Percentiles rank a stretch among this genome's conserved stretches.
phyloP scores from a whole-genome alignment of 2,329 filamentous ascomycete genomes.

The Didymella glomerata region DNA sequence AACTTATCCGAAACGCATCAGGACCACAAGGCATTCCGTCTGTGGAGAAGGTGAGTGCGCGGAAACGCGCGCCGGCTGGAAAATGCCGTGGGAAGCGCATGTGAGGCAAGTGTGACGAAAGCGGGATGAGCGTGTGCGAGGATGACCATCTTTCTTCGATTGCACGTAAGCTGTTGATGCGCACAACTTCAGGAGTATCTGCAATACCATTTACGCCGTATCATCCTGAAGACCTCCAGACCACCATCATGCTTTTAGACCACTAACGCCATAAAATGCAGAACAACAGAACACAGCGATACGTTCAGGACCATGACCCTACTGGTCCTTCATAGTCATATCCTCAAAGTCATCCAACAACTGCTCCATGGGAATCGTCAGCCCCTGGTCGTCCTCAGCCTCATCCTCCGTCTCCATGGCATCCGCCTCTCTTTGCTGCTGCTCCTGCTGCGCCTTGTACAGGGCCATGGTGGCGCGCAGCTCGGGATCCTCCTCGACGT shows the following conservation, averaged over 20 bases:
- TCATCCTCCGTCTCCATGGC: constrained; percentile 73
- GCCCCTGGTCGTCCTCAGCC: constrained; percentile 64
- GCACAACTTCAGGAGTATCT: constrained; percentile 6
- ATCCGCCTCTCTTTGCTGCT: constrained; percentile 65
- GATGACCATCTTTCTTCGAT: background rate
- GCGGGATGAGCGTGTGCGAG: background rate
- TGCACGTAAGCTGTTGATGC: background rate
- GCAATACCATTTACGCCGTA: constrained; percentile 10
- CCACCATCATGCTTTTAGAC: constrained; percentile 13
- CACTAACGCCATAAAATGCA: constrained; percentile 31
- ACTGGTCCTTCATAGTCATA: constrained; percentile 70
- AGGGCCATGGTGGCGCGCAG: constrained; percentile 82
- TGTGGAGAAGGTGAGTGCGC: background rate
- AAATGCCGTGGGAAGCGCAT: background rate
- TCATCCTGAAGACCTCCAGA: constrained; percentile 1
- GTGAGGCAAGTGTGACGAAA: background rate
- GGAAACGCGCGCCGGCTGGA: background rate
- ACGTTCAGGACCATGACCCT: background rate
- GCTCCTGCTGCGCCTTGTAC: constrained; percentile 74
- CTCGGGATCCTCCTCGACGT: constrained; percentile 95
- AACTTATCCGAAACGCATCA: background rate
- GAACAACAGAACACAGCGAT: constrained; percentile 1
- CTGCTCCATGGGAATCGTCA: constrained; percentile 61
- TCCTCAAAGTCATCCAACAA: constrained; percentile 94
- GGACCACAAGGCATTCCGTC: background rate